A percentile compares a stretch with the other conserved stretches of the same genome.
Evolutionary conservation across 176 grass and related monocot species (phyloP).

Genomic region (Oropetium thomaeum): DNA sequence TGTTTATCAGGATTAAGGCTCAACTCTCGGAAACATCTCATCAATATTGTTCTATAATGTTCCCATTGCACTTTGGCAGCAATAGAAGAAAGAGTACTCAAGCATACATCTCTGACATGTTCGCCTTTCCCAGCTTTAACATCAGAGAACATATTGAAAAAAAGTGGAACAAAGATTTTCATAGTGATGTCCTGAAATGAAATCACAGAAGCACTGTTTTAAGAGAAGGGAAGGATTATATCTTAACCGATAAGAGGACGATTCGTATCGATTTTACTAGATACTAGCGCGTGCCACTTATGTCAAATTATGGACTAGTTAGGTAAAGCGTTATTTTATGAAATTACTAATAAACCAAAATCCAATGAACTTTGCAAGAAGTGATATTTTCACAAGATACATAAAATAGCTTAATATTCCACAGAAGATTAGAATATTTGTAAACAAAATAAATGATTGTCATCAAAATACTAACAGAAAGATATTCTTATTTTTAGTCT

Average conservation of each 20-base stretch:
- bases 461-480: neutral
- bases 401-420: neutral
- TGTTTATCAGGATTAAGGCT: conserved; percentile 68
- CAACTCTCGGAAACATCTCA: conserved; percentile 76
- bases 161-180: conserved; percentile 90
- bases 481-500: neutral
- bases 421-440: neutral
- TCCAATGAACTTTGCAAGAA: neutral
- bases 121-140: conserved; percentile 87
- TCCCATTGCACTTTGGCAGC: conserved; percentile 79
- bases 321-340: neutral
- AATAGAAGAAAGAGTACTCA: conserved; percentile 79
- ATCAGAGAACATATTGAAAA: conserved; percentile 88
- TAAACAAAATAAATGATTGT: neutral
- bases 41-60: conserved; percentile 71
- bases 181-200: conserved; percentile 61
- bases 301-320: neutral
- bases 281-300: neutral
- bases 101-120: conserved; percentile 77
- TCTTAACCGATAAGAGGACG: neutral
- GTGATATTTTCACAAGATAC: neutral
- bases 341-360: neutral
- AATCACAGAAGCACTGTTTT: conserved; percentile 26
- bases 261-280: neutral
- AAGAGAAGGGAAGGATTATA: neutral